Conservation (phyloP, 768 basidiomycete genomes). For the Baorangia bicolor region DNA sequence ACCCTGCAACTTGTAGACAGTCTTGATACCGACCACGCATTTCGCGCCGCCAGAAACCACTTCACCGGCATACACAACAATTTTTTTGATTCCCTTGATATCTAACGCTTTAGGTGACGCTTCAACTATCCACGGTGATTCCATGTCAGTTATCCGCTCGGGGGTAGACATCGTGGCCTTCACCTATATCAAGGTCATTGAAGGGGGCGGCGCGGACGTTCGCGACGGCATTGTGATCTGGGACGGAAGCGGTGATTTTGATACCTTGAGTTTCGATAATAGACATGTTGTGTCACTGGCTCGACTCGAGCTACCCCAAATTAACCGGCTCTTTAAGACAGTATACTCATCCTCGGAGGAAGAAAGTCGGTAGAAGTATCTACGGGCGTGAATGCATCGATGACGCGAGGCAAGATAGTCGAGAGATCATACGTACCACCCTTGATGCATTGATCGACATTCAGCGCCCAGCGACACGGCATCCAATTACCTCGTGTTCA, state of each 20-base stretch:
- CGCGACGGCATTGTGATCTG: not conserved
- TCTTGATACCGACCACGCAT: not conserved
- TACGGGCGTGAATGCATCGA: not conserved
- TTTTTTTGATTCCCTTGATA: not conserved
- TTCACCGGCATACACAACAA: too few species aligned
- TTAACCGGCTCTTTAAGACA: too few species aligned
- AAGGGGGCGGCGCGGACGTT: not conserved
- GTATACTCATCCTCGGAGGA: too few species aligned
- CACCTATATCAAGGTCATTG: not conserved
- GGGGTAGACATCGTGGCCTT: not conserved
- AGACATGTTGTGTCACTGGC: too few species aligned
- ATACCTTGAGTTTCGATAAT: not conserved
- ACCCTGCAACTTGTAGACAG: not conserved
- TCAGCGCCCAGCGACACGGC: not conserved
- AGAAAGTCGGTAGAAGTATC: not conserved
- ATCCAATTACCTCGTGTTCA: too few species aligned
- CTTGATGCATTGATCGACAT: not conserved
- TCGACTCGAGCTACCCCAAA: too few species aligned
- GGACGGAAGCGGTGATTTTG: not conserved
- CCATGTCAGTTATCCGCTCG: not conserved
- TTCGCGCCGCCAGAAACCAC: too few species aligned
- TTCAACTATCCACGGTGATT: not conserved
- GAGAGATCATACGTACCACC: too few species aligned
- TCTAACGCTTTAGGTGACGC: not conserved
- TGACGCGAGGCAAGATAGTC: too few species aligned